Evolutionary conservation across 441 rosid genomes (phyloP), one percentile per base, ranked within the genome.

Genomic region (Adansonia madagascariensis): DNA sequence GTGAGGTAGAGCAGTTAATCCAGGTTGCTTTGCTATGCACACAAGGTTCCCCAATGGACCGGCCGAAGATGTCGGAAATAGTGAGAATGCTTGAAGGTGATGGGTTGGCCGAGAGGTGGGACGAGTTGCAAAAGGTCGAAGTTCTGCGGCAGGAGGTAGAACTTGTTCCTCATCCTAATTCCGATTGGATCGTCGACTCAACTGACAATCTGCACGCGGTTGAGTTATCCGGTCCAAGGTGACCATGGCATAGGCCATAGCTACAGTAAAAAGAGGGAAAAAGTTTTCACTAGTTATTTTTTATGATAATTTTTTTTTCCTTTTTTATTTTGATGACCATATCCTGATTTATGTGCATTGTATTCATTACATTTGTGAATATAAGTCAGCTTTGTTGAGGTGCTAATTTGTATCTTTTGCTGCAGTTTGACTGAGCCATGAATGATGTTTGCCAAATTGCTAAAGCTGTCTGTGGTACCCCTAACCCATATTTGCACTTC

Each of bases 61-160:
- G 93, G 74, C 95, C 95, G 1, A 91, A 91, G 88, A 91, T 91
- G 95, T 88, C 92, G 0, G 95, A 91, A 39, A 93, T 89, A 39
- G 93, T 91, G 68, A 87, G 92, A 74, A 91, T 91, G 92, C 95
- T 91, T 0, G 95, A 89, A 81, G 95, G 93, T 0, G 92, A 91
- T 50, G 92, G 95, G 24, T 81, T 89, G 79, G 93, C 85, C 0
- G 95, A 91, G 83, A 86, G 86, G 78, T 91, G 95, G 95, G 95
- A 91, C n/a, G 95, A 89, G 79, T 89, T 90, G 95, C 95, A 87
- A 65, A 89, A 88, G 80, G 91, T 87, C 55, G 93, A 91, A 82
- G 88, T 89, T 70, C 90, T 84, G 46, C 91, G 95, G 44, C 89
- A 87, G 60, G 91, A 88, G 78, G 81, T 88, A 35, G 91, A 88